These are phyloP conservation scores for Silene vulgaris DNA, from an alignment of 179 eudicot species.

Conservation along the genomic window DNA sequence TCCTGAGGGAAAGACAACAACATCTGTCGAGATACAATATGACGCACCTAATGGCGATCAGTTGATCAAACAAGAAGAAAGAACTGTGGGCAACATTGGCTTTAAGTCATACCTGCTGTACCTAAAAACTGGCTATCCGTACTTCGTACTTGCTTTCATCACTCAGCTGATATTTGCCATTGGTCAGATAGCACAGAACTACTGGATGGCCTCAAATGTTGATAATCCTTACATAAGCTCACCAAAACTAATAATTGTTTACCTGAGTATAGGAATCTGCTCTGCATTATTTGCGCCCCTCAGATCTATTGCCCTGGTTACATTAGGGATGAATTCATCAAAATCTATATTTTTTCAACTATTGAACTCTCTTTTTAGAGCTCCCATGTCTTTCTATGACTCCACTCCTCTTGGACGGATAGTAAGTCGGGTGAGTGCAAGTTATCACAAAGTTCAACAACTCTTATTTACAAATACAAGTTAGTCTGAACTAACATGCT, in stretches of 20 bases:
- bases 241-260: conserved; percentile 51
- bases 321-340: conserved; percentile 57
- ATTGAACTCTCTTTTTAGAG: conserved; percentile 62
- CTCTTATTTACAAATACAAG: background rate
- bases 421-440: conserved; percentile 49
- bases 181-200: conserved; percentile 53
- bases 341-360: conserved; percentile 57
- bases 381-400: conserved; percentile 74
- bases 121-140: conserved; percentile 43
- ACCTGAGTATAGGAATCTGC: conserved; percentile 48
- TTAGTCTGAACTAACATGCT: background rate
- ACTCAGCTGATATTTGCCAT: conserved; percentile 41
- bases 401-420: conserved; percentile 74
- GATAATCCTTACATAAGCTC: conserved; percentile 46
- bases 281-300: conserved; percentile 40
- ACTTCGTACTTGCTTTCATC: conserved; percentile 38
- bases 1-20: conserved; percentile 38
- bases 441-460: background rate
- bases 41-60: conserved; percentile 39
- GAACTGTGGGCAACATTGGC: conserved; percentile 68
- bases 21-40: conserved; percentile 25
- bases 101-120: conserved; percentile 57
- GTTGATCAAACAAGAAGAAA: conserved; percentile 66
- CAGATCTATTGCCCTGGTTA: conserved; percentile 46
- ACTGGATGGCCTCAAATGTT: conserved; percentile 79